A percentile compares a stretch with the other conserved stretches of the same genome.
Conservation (phyloP, 202 grass and related monocot genomes). For the Elaeis oleifera region DNA sequence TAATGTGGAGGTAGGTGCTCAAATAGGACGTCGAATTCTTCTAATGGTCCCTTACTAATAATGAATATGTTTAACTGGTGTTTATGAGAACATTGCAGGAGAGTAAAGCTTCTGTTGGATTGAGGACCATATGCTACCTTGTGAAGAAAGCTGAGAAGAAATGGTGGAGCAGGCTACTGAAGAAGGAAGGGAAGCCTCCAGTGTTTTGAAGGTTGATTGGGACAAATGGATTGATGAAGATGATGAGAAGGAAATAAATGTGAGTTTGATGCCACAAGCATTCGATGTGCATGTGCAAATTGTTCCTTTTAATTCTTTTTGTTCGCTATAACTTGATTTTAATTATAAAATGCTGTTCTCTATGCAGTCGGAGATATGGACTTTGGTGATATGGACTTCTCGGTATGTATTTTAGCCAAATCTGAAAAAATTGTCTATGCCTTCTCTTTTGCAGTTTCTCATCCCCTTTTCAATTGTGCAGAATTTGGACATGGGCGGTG, state of each 20-base stretch:
- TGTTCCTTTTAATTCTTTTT: too few species aligned
- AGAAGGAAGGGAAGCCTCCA: constrained; percentile 54
- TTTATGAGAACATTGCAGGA: constrained; percentile 35
- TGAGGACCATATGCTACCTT: constrained; percentile 74
- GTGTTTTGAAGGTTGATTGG: constrained; percentile 91
- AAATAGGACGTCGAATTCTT: background rate
- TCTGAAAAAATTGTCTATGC: too few species aligned
- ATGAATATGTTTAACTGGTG: too few species aligned
- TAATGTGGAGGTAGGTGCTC: constrained; percentile 53
- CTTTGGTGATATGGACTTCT: constrained; percentile 81
- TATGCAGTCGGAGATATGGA: constrained; percentile 26
- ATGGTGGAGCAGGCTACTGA: constrained; percentile 77
- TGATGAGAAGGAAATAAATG: constrained; percentile 53
- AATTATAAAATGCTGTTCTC: constrained; percentile 9
- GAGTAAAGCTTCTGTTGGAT: constrained; percentile 57
- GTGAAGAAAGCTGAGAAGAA: constrained; percentile 67
- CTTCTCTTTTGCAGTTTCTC: constrained; percentile 2
- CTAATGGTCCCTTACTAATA: background rate
- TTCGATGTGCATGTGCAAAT: background rate
- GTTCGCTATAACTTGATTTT: too few species aligned
- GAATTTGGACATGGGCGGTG: constrained; percentile 70
- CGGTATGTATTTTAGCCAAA: constrained; percentile 27
- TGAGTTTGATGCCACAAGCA: constrained; percentile 19
- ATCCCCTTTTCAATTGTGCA: constrained; percentile 29
- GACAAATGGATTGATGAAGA: constrained; percentile 98